Conservation (phyloP, 768 basidiomycete species). For the Suillus plorans region DNA sequence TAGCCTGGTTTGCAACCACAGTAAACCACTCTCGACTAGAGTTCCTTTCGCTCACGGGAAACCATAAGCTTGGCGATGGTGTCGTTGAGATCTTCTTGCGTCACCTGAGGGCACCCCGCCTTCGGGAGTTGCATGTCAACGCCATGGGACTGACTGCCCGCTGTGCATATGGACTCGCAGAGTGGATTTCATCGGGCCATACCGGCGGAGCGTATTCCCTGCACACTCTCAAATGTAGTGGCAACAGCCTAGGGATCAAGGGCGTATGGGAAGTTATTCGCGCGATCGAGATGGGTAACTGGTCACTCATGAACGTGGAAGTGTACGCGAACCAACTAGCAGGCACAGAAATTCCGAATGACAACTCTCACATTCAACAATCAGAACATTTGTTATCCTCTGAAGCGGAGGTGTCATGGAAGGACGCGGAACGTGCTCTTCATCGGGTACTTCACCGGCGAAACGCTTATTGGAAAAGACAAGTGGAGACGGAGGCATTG, state of each 20-base stretch:
- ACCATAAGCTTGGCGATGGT: constrained; percentile 45
- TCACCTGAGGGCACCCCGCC: constrained; percentile 41
- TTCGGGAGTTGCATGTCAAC: constrained; percentile 55
- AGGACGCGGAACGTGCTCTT: constrained; percentile 35
- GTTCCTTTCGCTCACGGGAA: constrained; percentile 51
- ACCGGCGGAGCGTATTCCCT: constrained; percentile 38
- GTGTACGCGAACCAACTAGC: constrained; percentile 44
- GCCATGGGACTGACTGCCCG: constrained; percentile 43
- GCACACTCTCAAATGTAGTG: constrained; percentile 51
- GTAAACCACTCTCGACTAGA: constrained; percentile 54
- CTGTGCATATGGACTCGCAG: constrained; percentile 44
- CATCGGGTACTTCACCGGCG: constrained; percentile 38
- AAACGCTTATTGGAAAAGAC: constrained; percentile 47
- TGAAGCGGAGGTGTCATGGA: constrained; percentile 30
- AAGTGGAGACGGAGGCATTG: constrained; percentile 49
- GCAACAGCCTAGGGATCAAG: constrained; percentile 52
- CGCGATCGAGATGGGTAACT: constrained; percentile 50
- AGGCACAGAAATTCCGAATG: constrained; percentile 15
- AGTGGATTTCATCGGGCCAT: constrained; percentile 41
- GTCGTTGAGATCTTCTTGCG: constrained; percentile 53
- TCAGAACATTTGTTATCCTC: constrained; percentile 16
- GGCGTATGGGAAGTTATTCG: constrained; percentile 48
- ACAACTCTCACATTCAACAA: constrained; percentile 1
- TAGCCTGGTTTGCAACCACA: constrained; percentile 43
- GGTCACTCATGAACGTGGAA: constrained; percentile 48